Evolutionary conservation across 192 early-diverging fungal genomes (phyloP).

Genomic region (Backusella macrospora): DNA sequence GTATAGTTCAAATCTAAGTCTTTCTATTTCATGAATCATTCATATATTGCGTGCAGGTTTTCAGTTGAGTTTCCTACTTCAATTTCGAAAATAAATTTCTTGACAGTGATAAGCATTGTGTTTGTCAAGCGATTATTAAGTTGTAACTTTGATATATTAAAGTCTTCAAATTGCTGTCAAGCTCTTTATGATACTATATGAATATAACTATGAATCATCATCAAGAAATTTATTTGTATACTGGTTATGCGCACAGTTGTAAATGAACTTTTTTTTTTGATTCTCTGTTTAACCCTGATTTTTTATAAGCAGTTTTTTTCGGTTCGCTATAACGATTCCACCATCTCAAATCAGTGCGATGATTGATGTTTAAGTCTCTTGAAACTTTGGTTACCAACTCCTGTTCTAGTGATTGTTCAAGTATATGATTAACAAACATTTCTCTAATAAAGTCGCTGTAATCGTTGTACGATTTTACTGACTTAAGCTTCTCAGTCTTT

Average conservation of each 20-base stretch:
- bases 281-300: constrained; percentile 4
- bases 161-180: constrained; percentile 18
- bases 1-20: no score
- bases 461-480: neutral
- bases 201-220: constrained; percentile 7
- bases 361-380: constrained; percentile 16
- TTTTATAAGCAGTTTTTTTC: constrained; percentile 12
- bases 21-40: no score
- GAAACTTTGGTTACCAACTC: neutral
- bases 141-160: neutral
- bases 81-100: neutral
- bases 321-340: constrained; percentile 5
- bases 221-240: neutral
- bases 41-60: no score
- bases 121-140: neutral
- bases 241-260: constrained; percentile 10
- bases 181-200: constrained; percentile 3
- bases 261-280: constrained; percentile 20
- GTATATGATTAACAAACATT: neutral
- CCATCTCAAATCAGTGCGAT: constrained; percentile 6
- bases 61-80: no score
- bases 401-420: neutral
- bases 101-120: neutral
- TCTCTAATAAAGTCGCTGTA: constrained; percentile 8
- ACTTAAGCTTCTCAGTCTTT: neutral